Conservation (phyloP, 2,329 filamentous ascomycete species). For the Scleromitrula shiraiana region DNA sequence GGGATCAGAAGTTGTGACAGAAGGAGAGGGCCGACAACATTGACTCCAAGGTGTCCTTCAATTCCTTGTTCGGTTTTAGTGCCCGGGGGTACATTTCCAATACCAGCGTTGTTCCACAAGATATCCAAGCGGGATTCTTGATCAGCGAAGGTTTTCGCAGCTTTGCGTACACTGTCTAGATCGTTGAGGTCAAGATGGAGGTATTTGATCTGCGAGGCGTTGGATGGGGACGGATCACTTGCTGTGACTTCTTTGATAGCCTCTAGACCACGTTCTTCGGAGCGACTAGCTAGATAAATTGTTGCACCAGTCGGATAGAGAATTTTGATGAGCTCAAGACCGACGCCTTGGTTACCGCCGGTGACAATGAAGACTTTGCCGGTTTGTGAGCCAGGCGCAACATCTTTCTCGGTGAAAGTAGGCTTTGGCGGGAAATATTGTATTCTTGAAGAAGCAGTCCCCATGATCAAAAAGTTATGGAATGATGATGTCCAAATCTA, state of each 20-base stretch:
- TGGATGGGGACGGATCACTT: slow-evolving; percentile 15
- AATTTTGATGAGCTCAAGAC: slow-evolving; percentile 34
- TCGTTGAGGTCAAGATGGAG: slow-evolving; percentile 32
- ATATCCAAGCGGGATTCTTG: slow-evolving; percentile 31
- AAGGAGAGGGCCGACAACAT: slow-evolving; percentile 14
- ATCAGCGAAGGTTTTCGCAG: slow-evolving; percentile 28
- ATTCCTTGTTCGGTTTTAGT: slow-evolving; percentile 9
- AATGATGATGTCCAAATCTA: too few relatives aligned
- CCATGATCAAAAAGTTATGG: too few relatives aligned
- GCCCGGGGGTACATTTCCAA: slow-evolving; percentile 25
- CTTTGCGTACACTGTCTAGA: slow-evolving; percentile 29
- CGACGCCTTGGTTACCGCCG: slow-evolving; percentile 27
- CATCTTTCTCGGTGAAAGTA: slow-evolving; percentile 33
- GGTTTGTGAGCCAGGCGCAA: slow-evolving; percentile 31
- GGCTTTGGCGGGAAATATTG: slow-evolving; percentile 5
- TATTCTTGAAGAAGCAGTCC: too few relatives aligned
- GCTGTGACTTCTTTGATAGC: slow-evolving; percentile 25
- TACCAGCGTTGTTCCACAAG: slow-evolving; percentile 32
- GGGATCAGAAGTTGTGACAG: slow-evolving; percentile 32
- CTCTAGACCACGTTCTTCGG: slow-evolving; percentile 28
- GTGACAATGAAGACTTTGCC: slow-evolving; percentile 37
- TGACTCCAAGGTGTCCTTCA: slow-evolving; percentile 11
- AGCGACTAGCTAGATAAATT: slow-evolving; percentile 41
- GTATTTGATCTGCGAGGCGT: slow-evolving; percentile 26
- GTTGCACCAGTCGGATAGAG: slow-evolving; percentile 41